Evolutionary conservation across 108 stramenopile genomes (phyloP).

Genomic region (Epipyxis sp.): DNA sequence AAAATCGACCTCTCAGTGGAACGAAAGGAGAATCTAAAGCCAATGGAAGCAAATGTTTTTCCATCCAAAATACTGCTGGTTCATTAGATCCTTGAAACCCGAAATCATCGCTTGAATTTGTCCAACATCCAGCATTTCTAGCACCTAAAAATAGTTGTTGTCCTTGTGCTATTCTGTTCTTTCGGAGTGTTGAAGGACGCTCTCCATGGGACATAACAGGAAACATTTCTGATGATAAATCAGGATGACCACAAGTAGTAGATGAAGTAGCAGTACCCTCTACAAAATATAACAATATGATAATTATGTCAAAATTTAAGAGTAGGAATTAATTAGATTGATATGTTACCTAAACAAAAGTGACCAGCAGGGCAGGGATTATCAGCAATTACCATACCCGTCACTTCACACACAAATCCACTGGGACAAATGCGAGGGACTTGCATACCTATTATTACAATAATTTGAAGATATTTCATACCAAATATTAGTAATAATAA

Average conservation of each 20-base stretch:
- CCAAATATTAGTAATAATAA: no score
- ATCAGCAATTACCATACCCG: conserved; percentile 55
- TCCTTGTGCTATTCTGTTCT: conserved; percentile 38
- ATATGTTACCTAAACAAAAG: no score
- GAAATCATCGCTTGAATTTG: conserved; percentile 65
- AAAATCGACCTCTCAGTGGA: conserved; percentile 57
- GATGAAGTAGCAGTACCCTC: conserved; percentile 8
- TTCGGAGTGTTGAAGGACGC: conserved; percentile 46
- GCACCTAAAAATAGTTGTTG: conserved; percentile 52
- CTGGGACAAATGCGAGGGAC: conserved; percentile 64
- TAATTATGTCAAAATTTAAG: no score
- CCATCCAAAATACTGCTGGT: conserved; percentile 59
- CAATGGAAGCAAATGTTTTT: conserved; percentile 57
- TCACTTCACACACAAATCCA: conserved; percentile 65
- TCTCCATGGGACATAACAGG: conserved; percentile 54
- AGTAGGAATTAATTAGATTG: conserved; percentile 63
- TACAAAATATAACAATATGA: no score
- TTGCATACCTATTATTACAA: no score
- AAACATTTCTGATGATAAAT: conserved; percentile 40
- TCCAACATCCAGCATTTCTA: conserved; percentile 62
- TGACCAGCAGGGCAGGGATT: conserved; percentile 68
- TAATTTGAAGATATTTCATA: no score
- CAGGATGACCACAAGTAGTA: conserved; percentile 9
- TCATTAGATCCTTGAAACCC: conserved; percentile 49
- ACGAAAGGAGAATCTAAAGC: conserved; percentile 40